phyloP scores from a whole-genome alignment of 2,329 filamentous ascomycete genomes.

The Botrytis porri region DNA sequence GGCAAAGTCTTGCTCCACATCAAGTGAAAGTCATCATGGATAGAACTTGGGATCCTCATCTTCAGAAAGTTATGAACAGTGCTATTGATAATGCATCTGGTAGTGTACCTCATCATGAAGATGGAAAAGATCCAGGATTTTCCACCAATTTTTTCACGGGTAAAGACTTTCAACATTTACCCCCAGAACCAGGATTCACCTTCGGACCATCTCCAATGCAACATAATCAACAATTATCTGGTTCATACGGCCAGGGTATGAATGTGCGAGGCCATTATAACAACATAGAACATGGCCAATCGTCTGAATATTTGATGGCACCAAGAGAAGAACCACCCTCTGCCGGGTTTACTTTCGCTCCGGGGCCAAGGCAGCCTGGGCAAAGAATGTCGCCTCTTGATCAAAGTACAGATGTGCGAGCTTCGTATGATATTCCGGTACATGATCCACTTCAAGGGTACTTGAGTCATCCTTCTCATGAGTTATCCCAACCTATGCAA shows the following conservation, averaged over 20 bases:
- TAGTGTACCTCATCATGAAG: neutral
- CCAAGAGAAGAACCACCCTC: neutral
- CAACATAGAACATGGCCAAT: neutral
- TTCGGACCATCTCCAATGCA: slow-evolving; percentile 10
- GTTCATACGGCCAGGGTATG: neutral
- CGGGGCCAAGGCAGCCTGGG: neutral
- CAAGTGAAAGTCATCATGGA: slow-evolving; percentile 2
- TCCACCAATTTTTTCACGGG: neutral
- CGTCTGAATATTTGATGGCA: slow-evolving; percentile 2
- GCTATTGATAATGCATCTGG: slow-evolving; percentile 5
- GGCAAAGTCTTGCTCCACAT: neutral
- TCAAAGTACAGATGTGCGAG: neutral
- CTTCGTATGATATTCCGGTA: neutral
- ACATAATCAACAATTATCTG: neutral
- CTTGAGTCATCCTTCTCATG: slow-evolving; percentile 3
- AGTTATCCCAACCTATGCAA: neutral
- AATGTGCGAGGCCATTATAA: neutral
- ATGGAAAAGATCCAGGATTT: neutral
- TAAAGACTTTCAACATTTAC: neutral
- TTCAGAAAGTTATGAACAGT: slow-evolving; percentile 31
- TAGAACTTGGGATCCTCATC: slow-evolving; percentile 25
- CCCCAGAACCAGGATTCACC: neutral
- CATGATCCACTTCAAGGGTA: neutral
- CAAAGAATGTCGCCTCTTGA: neutral
- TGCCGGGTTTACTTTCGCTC: slow-evolving; percentile 2